Evolutionary conservation across 305 asterid species (phyloP).

Genomic region (Rubia occidens): DNA sequence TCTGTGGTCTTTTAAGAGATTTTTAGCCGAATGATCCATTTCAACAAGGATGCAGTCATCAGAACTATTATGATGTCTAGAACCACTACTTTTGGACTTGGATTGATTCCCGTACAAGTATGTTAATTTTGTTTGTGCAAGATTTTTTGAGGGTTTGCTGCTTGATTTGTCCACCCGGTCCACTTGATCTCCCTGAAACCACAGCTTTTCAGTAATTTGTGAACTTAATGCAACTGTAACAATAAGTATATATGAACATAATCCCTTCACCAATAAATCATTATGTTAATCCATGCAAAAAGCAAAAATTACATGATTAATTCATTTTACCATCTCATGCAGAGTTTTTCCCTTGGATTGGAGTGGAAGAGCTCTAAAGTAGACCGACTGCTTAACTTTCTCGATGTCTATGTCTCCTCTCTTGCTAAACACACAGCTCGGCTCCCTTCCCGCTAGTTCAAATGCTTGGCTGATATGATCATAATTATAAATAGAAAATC

Average conservation of each 20-base stretch:
- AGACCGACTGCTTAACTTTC: slow-evolving; percentile 64
- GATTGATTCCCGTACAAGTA: slow-evolving; percentile 47
- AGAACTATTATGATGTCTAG: slow-evolving; percentile 28
- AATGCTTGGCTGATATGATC: slow-evolving; percentile 58
- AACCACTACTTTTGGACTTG: slow-evolving; percentile 30
- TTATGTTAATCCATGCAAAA: neutral
- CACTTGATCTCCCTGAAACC: slow-evolving; percentile 41
- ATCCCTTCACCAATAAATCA: neutral
- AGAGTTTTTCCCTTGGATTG: slow-evolving; percentile 32
- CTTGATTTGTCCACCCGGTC: slow-evolving; percentile 32
- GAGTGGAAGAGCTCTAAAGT: slow-evolving; percentile 42
- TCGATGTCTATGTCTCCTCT: slow-evolving; percentile 44
- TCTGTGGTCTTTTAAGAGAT: slow-evolving; percentile 25
- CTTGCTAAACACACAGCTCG: slow-evolving; percentile 47
- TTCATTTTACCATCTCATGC: slow-evolving; percentile 38
- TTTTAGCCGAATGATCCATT: slow-evolving; percentile 26
- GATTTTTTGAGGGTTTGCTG: slow-evolving; percentile 35
- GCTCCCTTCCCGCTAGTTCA: slow-evolving; percentile 78
- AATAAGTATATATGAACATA: neutral
- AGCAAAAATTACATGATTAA: slow-evolving; percentile 1
- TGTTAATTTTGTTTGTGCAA: slow-evolving; percentile 51
- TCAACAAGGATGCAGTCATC: slow-evolving; percentile 43
- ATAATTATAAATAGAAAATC: neutral
- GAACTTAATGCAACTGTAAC: slow-evolving; percentile 11
- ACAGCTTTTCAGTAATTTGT: slow-evolving; percentile 14